Base-by-base conservation (phyloP, 2,329 filamentous ascomycete genomes). In the Nothophaeocryptopus gaeumannii region DNA sequence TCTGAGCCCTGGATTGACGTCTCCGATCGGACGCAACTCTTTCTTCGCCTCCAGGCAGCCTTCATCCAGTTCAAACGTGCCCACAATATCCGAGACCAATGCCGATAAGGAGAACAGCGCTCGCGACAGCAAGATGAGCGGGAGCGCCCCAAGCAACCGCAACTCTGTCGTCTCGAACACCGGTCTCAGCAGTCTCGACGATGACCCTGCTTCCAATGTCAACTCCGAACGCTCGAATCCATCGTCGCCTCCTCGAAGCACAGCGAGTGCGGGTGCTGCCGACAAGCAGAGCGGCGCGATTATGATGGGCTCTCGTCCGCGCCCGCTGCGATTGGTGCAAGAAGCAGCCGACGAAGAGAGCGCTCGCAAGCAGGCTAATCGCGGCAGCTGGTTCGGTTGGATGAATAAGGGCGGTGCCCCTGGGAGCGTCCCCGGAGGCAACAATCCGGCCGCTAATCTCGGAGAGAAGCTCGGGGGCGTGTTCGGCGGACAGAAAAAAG, bases 301-400 rank as follows among this genome's bases (percentile, higher is more conserved):
- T 13, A 77, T 78, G 72, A 72, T 73, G 16, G 75, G 75, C 35
- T 75, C 84, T 63, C 93, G 93, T 70, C 84, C 95, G 51, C 81
- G 91, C 32, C 92, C 92, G 5, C 74, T 99, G 58, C 80, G 92
- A 12, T 78, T 99, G 29, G 90, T 97, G 39, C 88, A 93, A 70
- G 89, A 95, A 72, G 85, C 61, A 12, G 59, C 60, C 14, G 68
- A 68, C 10, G 64, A 67, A 50, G 72, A 74, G 14, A 68, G 69
- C 16, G 70, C 68, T 7, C 63, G 67, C 47, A 75, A 74, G 51
- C 67, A 67, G 32, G 72, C 69, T 10, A 77, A 77, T 53, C 59
- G 75, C 14, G 66, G 61, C 9, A 74, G 70, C 51, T 77, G 75
- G 74, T 73, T 77, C 51, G 72, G 73, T 3, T 72, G 73, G 60